Conservation (phyloP, 192 early-diverging fungal genomes). For the Coemansia javaensis region DNA sequence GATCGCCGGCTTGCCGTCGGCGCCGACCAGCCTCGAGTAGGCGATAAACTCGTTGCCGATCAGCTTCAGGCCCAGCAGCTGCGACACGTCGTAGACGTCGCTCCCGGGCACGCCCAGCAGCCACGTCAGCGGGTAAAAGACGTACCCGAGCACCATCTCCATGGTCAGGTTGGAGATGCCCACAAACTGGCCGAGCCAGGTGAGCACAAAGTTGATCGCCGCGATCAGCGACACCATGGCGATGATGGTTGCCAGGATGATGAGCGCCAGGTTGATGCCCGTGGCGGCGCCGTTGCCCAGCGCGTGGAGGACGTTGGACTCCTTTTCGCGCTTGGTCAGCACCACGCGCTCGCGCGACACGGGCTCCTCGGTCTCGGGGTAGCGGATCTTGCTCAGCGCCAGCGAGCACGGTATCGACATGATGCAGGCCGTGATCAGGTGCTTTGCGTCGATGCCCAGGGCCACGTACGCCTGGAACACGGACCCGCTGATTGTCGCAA, state of each 20-base stretch:
- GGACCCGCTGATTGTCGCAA: conserved; percentile 85
- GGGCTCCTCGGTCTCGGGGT: conserved; percentile 74
- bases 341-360: conserved; percentile 60
- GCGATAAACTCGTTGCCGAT: conserved; percentile 86
- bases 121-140: conserved; percentile 70
- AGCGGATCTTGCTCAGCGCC: conserved; percentile 75
- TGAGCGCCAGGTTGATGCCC: conserved; percentile 68
- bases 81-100: conserved; percentile 55
- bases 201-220: conserved; percentile 63
- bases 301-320: conserved; percentile 73
- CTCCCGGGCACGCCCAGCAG: conserved; percentile 58
- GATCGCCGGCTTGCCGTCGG: conserved; percentile 9
- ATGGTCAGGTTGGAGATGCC: conserved; percentile 55
- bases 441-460: conserved; percentile 61
- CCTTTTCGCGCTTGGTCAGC: conserved; percentile 57
- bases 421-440: conserved; percentile 76
- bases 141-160: conserved; percentile 65
- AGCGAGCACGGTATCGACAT: conserved; percentile 87
- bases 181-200: conserved; percentile 64
- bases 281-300: conserved; percentile 78
- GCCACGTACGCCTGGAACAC: conserved; percentile 69
- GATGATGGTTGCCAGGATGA: conserved; percentile 73
- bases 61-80: conserved; percentile 68
- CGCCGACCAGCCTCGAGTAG: conserved; percentile 49
- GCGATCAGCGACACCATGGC: conserved; percentile 67